Evolutionary conservation across 1,139 yeast genomes (phyloP).

Genomic region (Hansenula sp.): DNA sequence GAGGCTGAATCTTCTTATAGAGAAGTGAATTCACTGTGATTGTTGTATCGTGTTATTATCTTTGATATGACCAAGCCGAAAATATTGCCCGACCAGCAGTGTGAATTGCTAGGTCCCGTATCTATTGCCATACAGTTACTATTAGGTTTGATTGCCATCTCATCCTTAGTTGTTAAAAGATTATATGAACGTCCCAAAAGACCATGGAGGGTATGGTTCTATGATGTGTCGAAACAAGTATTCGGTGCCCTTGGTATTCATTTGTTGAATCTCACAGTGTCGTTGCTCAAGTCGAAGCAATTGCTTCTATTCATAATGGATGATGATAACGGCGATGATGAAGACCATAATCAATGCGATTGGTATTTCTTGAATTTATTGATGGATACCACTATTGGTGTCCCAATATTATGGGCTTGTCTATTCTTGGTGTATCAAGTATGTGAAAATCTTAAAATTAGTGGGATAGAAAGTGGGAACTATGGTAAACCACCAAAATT

Average conservation of each 20-base stretch:
- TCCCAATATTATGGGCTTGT: constrained; percentile 66
- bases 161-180: constrained; percentile 72
- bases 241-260: constrained; percentile 86
- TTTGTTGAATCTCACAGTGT: constrained; percentile 66
- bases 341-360: constrained; percentile 61
- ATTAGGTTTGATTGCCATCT: constrained; percentile 72
- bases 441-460: constrained; percentile 44
- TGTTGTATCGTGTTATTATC: no score
- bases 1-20: no score
- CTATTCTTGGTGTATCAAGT: constrained; percentile 41
- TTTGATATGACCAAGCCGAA: constrained; percentile 1
- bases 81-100: constrained; percentile 24
- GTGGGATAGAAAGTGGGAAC: constrained; percentile 75
- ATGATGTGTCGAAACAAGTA: constrained; percentile 86
- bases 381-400: constrained; percentile 94
- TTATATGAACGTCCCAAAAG: constrained; percentile 78
- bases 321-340: constrained; percentile 21
- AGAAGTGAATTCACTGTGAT: no score
- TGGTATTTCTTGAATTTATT: constrained; percentile 90
- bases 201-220: constrained; percentile 85
- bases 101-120: constrained; percentile 71
- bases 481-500: constrained; percentile 73
- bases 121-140: constrained; percentile 59
- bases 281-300: constrained; percentile 45
- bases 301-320: constrained; percentile 1